These are phyloP conservation scores for Nannochloropsis salina DNA, from an alignment of 108 stramenopile genomes.

Conservation along the genomic window DNA sequence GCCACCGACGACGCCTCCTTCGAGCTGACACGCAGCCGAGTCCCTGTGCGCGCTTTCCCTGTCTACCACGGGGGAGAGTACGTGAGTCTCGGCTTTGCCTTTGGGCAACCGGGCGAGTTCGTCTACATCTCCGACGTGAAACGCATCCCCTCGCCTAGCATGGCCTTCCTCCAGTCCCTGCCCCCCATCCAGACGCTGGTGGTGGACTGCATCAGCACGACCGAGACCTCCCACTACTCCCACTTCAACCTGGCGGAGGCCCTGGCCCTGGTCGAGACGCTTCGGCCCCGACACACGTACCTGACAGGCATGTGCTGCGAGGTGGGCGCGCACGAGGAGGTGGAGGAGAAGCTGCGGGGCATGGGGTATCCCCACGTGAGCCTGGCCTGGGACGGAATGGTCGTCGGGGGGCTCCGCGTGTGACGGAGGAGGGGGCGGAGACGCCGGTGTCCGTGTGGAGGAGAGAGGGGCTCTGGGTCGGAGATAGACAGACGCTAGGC, in stretches of 20 bases:
- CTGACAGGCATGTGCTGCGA: constrained; percentile 32
- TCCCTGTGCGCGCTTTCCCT: constrained; percentile 24
- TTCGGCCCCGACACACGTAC: constrained; percentile 14
- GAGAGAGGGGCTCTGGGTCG: not conserved
- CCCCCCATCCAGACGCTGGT: constrained; percentile 27
- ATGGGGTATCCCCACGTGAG: constrained; percentile 22
- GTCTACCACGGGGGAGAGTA: constrained; percentile 34
- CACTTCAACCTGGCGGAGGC: constrained; percentile 30
- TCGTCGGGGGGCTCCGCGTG: not conserved
- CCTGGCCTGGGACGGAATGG: constrained; percentile 12
- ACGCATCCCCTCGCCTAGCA: not conserved
- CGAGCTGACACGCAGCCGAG: not conserved
- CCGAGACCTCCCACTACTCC: constrained; percentile 20
- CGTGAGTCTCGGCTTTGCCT: constrained; percentile 27
- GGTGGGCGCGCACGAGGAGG: constrained; percentile 26
- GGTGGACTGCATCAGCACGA: constrained; percentile 31
- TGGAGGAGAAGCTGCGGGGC: not conserved
- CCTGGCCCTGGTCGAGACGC: not conserved
- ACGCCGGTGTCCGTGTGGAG: not conserved
- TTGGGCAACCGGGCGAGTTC: constrained; percentile 28
- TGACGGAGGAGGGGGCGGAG: not conserved
- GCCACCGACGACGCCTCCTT: not conserved
- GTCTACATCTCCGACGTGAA: constrained; percentile 40
- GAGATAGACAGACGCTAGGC: too few species aligned
- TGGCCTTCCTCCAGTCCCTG: constrained; percentile 18